phyloP scores from a whole-genome alignment of 1,139 yeast genomes.

The Kodamaea suecica region DNA sequence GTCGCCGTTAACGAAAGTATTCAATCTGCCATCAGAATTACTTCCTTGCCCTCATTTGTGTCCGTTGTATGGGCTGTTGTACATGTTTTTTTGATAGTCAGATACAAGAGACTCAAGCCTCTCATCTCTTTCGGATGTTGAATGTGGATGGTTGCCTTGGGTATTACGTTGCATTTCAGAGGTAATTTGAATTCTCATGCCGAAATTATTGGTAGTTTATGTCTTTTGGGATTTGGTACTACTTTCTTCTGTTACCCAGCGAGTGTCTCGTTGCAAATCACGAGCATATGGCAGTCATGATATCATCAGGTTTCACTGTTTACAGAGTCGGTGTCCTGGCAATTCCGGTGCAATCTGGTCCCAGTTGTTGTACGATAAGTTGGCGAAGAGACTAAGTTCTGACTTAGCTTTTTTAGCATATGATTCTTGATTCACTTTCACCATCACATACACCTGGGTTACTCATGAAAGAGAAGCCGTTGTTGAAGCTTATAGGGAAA shows the following conservation, averaged over 20 bases:
- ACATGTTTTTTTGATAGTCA: conserved; percentile 32
- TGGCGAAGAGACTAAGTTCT: conserved; percentile 19
- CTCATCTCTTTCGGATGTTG: conserved; percentile 34
- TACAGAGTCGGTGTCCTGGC: conserved; percentile 36
- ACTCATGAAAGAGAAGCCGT: conserved; percentile 30
- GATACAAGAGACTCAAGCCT: conserved; percentile 28
- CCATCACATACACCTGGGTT: conserved; percentile 29
- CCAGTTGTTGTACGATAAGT: conserved; percentile 22
- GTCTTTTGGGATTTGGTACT: conserved; percentile 37
- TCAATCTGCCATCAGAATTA: conserved; percentile 36
- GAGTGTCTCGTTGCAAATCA: conserved; percentile 34
- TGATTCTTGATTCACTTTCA: conserved; percentile 27
- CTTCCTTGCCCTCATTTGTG: conserved; percentile 32
- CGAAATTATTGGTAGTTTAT: conserved; percentile 36
- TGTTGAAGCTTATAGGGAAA: conserved; percentile 31
- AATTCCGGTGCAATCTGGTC: conserved; percentile 43
- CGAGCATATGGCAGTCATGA: conserved; percentile 38
- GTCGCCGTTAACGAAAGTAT: conserved; percentile 33
- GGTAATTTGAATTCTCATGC: conserved; percentile 25
- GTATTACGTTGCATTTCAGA: conserved; percentile 34
- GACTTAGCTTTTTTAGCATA: conserved; percentile 29
- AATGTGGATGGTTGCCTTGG: conserved; percentile 37
- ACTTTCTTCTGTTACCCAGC: conserved; percentile 37
- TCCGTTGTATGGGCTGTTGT: conserved; percentile 32
- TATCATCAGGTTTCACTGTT: conserved; percentile 30